A percentile compares a stretch with the other conserved stretches of the same genome.
These are phyloP conservation scores for Epichloe aotearoae DNA, from an alignment of 2,329 filamentous ascomycete genomes.

Conservation along the genomic window DNA sequence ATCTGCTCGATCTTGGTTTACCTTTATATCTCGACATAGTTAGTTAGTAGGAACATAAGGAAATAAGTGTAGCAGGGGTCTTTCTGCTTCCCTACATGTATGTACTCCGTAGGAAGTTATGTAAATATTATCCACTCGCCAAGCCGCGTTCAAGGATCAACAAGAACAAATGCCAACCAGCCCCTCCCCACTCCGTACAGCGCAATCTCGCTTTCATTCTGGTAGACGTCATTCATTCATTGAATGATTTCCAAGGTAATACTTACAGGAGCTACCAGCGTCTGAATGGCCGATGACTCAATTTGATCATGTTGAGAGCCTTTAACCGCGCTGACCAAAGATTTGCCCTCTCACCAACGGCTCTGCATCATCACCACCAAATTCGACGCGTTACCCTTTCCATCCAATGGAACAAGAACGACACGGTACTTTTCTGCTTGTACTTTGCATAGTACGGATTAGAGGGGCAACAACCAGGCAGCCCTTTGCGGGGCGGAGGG, in stretches of 20 bases:
- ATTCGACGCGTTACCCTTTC: no score
- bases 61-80: not conserved
- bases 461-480: no score
- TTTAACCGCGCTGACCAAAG: no score
- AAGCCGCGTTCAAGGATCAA: slow-evolving; percentile 1
- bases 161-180: not conserved
- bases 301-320: not conserved
- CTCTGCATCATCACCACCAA: no score
- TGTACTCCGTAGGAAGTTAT: not conserved
- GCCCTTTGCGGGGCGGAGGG: not conserved
- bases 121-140: not conserved
- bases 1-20: no score
- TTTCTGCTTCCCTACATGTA: not conserved
- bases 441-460: not conserved
- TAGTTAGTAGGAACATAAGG: no score
- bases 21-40: no score
- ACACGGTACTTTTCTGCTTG: no score
- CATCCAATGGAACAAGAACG: no score
- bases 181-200: not conserved
- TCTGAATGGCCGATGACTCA: not conserved
- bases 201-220: slow-evolving; percentile 4
- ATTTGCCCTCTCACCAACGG: no score
- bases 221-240: slow-evolving; percentile 6
- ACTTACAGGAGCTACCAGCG: not conserved
- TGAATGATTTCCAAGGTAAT: not conserved